Evolutionary conservation across 2,329 filamentous ascomycete species (phyloP), one percentile per base, ranked within the genome.

Genomic region (Penicillium sp.): DNA sequence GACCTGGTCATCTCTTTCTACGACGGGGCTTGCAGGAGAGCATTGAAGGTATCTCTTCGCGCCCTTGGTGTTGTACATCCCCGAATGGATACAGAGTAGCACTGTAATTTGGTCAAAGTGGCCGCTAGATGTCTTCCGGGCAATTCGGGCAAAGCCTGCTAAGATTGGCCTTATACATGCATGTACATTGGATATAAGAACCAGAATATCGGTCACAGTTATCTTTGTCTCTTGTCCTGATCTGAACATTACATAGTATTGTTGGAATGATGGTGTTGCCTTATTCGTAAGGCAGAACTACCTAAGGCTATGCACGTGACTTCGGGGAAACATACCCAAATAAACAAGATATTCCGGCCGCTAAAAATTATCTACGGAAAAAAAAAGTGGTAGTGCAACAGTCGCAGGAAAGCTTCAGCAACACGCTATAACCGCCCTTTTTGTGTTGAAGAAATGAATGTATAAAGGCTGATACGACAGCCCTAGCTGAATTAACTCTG

Each of bases 341-440:
- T 48, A 29, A 53, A 45, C 39, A 63, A 60, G 57, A 64, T 60
- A 57, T 59, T 62, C 57, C 58, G 57, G 54, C 52, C 59, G 59
- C 56, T 56, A 59, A 65, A 64, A 57, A 59, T 62, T 61, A 60
- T 59, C 54, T 55, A 59, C 37, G 60, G 52, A 62, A 60, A 63
- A 63, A 53, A 64, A 64, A 61, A 58, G 52, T 50, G 50, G 49
- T 36, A 50, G 54, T 56, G 58, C 59, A 60, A 47, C 52, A 55
- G 45, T 48, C 41, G 49, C 25, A 42, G 29, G 31, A 45, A 52
- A 61, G 53, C 55, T 58, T 53, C 46, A 40, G 51, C 52, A 54
- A 42, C 45, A 49, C 56, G 49, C 36, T 48, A 38, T 43, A 53
- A 44, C 36, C 36, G 18, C 46, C 31, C 33, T 18, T 45, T 35